phyloP scores from a whole-genome alignment of 2,329 filamentous ascomycete genomes.

The Talaromyces rugulosus region DNA sequence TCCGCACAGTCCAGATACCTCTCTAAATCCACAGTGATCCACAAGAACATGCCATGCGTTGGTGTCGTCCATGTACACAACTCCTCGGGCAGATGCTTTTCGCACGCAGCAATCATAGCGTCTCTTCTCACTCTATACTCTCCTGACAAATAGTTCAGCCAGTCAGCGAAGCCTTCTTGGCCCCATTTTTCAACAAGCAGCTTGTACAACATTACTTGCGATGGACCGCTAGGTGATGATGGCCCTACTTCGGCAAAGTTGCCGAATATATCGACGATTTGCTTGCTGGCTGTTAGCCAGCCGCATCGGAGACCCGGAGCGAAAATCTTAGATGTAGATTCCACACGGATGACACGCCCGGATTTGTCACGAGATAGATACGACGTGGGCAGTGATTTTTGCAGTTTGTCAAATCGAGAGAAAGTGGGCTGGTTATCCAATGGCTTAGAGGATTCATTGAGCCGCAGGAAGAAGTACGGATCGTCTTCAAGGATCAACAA shows the following conservation, averaged over 20 bases:
- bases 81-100: not conserved
- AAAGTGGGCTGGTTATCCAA: not conserved
- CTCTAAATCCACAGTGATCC: too few species aligned
- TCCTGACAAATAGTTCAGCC: not conserved
- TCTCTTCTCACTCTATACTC: not conserved
- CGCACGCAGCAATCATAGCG: not conserved
- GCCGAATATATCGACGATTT: slow-evolving; percentile 60
- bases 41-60: not conserved
- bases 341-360: slow-evolving; percentile 80
- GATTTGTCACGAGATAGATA: slow-evolving; percentile 77
- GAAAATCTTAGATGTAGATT: slow-evolving; percentile 91
- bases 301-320: slow-evolving; percentile 84
- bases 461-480: slow-evolving; percentile 81
- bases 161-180: not conserved
- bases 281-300: slow-evolving; percentile 83
- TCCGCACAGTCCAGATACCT: too few species aligned
- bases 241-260: not conserved
- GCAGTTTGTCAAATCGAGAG: not conserved
- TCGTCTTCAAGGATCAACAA: slow-evolving; percentile 80
- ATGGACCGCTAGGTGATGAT: not conserved
- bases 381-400: slow-evolving; percentile 52
- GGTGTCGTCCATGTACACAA: not conserved
- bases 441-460: slow-evolving; percentile 20
- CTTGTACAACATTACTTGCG: not conserved
- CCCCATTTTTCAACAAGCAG: not conserved